These are phyloP conservation scores for Metschnikowia matae DNA, from an alignment of 805 yeast genomes.

Conservation along the genomic window DNA sequence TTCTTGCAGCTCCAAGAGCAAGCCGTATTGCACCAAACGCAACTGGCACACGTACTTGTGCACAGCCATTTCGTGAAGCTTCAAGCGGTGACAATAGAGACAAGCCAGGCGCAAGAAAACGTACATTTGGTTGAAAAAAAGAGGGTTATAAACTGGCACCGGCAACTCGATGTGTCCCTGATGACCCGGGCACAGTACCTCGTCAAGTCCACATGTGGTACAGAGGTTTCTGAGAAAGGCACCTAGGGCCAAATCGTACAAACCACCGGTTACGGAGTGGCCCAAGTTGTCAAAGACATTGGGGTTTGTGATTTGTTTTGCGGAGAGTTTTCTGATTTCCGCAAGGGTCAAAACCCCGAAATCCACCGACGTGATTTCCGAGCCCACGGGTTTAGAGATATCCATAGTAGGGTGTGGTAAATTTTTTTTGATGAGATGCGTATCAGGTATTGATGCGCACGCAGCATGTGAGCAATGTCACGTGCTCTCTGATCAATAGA, in stretches of 20 bases:
- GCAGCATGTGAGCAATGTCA: background rate
- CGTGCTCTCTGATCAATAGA: no score
- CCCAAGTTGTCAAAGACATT: conserved; percentile 94
- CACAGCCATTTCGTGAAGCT: conserved; percentile 61
- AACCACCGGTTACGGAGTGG: conserved; percentile 90
- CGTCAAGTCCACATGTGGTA: conserved; percentile 94
- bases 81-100: conserved; percentile 85
- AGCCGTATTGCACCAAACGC: conserved; percentile 80
- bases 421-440: conserved; percentile 12
- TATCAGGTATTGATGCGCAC: background rate
- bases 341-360: conserved; percentile 78
- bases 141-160: conserved; percentile 89
- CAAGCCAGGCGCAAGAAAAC: conserved; percentile 80
- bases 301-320: conserved; percentile 93
- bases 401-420: conserved; percentile 56
- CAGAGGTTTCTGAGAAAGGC: conserved; percentile 87
- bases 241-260: conserved; percentile 92
- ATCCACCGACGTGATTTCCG: conserved; percentile 88
- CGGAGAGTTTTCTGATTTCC: conserved; percentile 83
- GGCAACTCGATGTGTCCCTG: conserved; percentile 98
- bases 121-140: conserved; percentile 89
- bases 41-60: conserved; percentile 78
- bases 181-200: conserved; percentile 94
- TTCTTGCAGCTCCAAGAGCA: conserved; percentile 70
- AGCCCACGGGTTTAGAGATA: conserved; percentile 93